Evolutionary conservation across 2,329 filamentous ascomycete species (phyloP).

Genomic region (Dothideomycetidae sp.): DNA sequence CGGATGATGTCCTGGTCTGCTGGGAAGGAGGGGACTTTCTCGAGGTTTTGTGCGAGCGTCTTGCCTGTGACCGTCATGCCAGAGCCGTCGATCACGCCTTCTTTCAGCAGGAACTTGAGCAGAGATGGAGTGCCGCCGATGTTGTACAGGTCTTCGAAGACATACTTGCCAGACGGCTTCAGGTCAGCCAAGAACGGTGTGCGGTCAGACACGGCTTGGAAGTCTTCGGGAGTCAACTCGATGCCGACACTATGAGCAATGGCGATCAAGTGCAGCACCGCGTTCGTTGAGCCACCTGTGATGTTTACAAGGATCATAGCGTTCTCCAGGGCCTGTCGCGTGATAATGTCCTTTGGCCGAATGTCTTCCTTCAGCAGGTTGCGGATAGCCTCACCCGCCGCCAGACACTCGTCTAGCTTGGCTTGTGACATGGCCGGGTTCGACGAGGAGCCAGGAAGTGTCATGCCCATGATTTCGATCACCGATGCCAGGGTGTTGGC

Average conservation of each 20-base stretch:
- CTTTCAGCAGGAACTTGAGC: conserved; percentile 36
- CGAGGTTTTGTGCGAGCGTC: conserved; percentile 36
- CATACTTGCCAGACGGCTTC: conserved; percentile 39
- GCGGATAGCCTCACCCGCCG: conserved; percentile 36
- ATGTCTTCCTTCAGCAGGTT: conserved; percentile 39
- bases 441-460: conserved; percentile 36
- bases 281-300: conserved; percentile 37
- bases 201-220: conserved; percentile 36
- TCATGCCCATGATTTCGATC: conserved; percentile 38
- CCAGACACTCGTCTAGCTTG: conserved; percentile 36
- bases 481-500: conserved; percentile 40
- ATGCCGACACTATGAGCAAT: conserved; percentile 37
- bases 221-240: conserved; percentile 38
- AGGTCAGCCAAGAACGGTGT: conserved; percentile 38
- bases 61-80: conserved; percentile 38
- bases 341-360: conserved; percentile 35
- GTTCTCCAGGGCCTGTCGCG: conserved; percentile 35
- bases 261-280: conserved; percentile 37
- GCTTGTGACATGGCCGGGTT: conserved; percentile 38
- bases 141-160: conserved; percentile 45
- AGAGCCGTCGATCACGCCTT: conserved; percentile 34
- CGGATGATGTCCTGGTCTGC: conserved; percentile 56
- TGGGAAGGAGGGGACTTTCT: conserved; percentile 48
- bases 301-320: conserved; percentile 38
- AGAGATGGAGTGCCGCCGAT: conserved; percentile 37